phyloP scores from a whole-genome alignment of 352 stramenopile genomes.

The Globisporangium okanoganense region DNA sequence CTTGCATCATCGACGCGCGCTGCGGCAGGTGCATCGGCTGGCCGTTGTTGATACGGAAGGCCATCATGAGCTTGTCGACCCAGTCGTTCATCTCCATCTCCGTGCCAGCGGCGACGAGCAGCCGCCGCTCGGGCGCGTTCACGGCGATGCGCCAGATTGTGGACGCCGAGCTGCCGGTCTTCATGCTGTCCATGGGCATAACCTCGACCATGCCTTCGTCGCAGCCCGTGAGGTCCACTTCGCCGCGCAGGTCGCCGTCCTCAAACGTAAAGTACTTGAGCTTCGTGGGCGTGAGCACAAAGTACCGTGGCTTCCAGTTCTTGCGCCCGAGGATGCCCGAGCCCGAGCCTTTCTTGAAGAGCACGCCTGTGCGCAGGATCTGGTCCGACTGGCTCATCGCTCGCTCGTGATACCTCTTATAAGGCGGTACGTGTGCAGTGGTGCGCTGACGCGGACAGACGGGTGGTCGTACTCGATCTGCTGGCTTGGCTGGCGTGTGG shows the following conservation, averaged over 20 bases:
- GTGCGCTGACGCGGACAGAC: background rate
- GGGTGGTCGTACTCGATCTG: background rate
- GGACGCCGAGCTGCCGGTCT: slow-evolving; percentile 60
- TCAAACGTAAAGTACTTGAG: slow-evolving; percentile 82
- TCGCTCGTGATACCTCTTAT: background rate
- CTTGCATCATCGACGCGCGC: slow-evolving; percentile 13
- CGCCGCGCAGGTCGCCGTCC: slow-evolving; percentile 67
- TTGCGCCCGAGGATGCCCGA: slow-evolving; percentile 58
- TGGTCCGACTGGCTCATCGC: slow-evolving; percentile 37
- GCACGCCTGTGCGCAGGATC: slow-evolving; percentile 66
- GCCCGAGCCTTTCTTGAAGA: slow-evolving; percentile 81
- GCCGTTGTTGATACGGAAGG: slow-evolving; percentile 55
- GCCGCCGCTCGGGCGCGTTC: slow-evolving; percentile 48
- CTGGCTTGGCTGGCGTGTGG: background rate
- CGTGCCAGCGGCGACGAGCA: slow-evolving; percentile 64
- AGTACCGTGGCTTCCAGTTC: slow-evolving; percentile 59
- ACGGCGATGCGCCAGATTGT: slow-evolving; percentile 81
- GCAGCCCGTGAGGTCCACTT: slow-evolving; percentile 65
- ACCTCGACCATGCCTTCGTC: slow-evolving; percentile 63
- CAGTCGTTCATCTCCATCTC: slow-evolving; percentile 87
- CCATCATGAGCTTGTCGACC: slow-evolving; percentile 69
- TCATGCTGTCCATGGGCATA: slow-evolving; percentile 75
- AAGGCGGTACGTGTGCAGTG: background rate
- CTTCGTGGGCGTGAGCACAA: slow-evolving; percentile 44
- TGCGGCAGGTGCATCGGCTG: slow-evolving; percentile 23